Percentiles rank a stretch among this genome's conserved stretches.
These are phyloP conservation scores for Cucurbita maxima DNA, from an alignment of 306 rosid genomes.

Conservation along the genomic window DNA sequence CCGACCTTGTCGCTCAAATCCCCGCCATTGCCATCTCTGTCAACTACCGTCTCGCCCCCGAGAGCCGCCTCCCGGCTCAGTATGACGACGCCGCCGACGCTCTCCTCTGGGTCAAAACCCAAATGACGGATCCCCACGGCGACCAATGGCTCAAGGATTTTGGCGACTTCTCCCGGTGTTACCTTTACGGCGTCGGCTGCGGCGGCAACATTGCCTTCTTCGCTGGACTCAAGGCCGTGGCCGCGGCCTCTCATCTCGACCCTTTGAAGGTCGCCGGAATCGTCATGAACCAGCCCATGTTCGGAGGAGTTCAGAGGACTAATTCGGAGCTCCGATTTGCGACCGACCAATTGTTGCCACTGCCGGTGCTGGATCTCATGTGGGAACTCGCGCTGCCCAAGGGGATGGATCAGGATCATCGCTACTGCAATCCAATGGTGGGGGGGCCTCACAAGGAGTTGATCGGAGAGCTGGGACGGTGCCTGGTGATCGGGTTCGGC, in stretches of 20 bases:
- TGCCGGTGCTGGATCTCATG: conserved; percentile 52
- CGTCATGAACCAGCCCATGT: conserved; percentile 63
- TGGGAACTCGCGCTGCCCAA: conserved; percentile 44
- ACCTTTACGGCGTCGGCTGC: conserved; percentile 31
- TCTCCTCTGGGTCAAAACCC: neutral
- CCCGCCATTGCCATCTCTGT: neutral
- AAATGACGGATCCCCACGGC: conserved; percentile 11
- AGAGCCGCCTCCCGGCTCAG: neutral
- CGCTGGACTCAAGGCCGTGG: neutral
- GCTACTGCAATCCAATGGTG: conserved; percentile 50
- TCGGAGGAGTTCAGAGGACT: conserved; percentile 35
- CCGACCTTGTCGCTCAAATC: neutral
- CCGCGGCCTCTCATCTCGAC: neutral
- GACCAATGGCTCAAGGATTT: conserved; percentile 48
- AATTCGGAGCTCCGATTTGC: conserved; percentile 40
- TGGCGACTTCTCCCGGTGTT: conserved; percentile 50
- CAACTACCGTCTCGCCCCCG: neutral
- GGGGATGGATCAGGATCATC: conserved; percentile 32
- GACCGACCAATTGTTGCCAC: conserved; percentile 34
- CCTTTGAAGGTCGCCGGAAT: conserved; percentile 41
- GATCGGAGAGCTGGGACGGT: conserved; percentile 16
- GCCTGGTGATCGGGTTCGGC: conserved; percentile 48
- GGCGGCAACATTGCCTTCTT: conserved; percentile 51
- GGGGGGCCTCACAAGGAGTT: conserved; percentile 24
- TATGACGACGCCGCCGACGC: neutral